These are phyloP conservation scores for Dujonia santamariae DNA, from an alignment of 1,139 yeast species.

Conservation along the genomic window DNA sequence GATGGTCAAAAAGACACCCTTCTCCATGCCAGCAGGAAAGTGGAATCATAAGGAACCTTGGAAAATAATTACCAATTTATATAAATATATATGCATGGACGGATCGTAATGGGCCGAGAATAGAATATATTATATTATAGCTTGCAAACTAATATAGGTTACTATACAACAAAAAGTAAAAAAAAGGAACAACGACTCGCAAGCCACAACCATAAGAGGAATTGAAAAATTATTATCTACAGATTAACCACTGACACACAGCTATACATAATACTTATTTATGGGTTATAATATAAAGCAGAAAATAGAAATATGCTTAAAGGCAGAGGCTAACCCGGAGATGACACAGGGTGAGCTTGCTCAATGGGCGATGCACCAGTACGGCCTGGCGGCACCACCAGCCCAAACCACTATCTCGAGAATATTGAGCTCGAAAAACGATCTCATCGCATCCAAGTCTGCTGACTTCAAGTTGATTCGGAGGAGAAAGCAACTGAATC, in stretches of 20 bases:
- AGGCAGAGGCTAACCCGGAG: constrained; percentile 62
- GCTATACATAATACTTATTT: no score
- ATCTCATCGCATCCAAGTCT: constrained; percentile 55
- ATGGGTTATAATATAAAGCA: constrained; percentile 64
- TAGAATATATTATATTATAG: no score
- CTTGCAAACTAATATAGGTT: no score
- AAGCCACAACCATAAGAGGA: no score
- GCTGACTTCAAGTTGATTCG: constrained; percentile 54
- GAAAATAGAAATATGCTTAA: constrained; percentile 63
- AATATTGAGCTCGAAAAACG: constrained; percentile 55
- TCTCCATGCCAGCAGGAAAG: not conserved
- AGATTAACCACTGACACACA: no score
- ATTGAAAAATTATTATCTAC: no score
- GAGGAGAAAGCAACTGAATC: constrained; percentile 55
- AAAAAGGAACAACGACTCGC: no score
- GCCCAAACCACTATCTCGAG: constrained; percentile 69
- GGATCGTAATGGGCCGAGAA: no score
- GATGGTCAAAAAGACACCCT: not conserved
- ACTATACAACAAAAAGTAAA: no score
- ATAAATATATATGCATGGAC: no score
- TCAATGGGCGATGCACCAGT: constrained; percentile 57
- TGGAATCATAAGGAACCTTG: no score
- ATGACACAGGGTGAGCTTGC: constrained; percentile 72
- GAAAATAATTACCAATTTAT: no score
- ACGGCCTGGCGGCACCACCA: constrained; percentile 52